Conservation (phyloP, 2,329 filamentous ascomycete genomes). For the Venturia nashicola region DNA sequence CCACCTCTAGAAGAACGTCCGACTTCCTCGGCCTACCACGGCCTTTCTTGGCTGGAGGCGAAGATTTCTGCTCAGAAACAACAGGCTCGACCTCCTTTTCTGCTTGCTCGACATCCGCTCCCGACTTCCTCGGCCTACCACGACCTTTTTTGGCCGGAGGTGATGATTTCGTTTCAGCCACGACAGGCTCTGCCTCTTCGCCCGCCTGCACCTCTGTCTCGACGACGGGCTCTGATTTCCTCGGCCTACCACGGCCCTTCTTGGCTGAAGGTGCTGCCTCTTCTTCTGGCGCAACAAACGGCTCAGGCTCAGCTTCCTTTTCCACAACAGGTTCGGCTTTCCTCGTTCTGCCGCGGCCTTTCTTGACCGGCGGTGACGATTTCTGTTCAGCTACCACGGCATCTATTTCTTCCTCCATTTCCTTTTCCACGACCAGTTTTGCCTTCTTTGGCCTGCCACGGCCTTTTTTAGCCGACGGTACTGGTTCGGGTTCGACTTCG, state of each 20-base stretch:
- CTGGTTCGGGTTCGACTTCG: background rate
- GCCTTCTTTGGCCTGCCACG: background rate
- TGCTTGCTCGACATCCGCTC: too few relatives aligned
- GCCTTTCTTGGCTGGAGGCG: background rate
- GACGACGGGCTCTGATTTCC: background rate
- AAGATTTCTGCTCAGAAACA: background rate
- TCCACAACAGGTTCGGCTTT: background rate
- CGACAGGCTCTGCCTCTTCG: background rate
- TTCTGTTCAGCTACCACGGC: background rate
- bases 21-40: too few relatives aligned
- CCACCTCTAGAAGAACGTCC: too few relatives aligned
- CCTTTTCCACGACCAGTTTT: background rate
- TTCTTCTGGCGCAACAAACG: too few relatives aligned
- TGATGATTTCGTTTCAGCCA: too few relatives aligned
- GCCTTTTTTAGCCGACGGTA: background rate
- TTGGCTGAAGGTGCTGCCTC: background rate
- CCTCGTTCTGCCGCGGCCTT: slow-evolving; percentile 1
- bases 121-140: too few relatives aligned
- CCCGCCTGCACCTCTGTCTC: background rate
- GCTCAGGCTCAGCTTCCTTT: background rate
- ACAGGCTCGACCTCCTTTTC: too few relatives aligned
- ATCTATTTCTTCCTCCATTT: slow-evolving; percentile 12
- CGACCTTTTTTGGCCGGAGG: too few relatives aligned
- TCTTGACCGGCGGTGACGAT: background rate
- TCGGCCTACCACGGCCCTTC: slow-evolving; percentile 1